Evolutionary conservation across 1,284 basidiomycete genomes (phyloP).

Genomic region (Austroboletus niveus): DNA sequence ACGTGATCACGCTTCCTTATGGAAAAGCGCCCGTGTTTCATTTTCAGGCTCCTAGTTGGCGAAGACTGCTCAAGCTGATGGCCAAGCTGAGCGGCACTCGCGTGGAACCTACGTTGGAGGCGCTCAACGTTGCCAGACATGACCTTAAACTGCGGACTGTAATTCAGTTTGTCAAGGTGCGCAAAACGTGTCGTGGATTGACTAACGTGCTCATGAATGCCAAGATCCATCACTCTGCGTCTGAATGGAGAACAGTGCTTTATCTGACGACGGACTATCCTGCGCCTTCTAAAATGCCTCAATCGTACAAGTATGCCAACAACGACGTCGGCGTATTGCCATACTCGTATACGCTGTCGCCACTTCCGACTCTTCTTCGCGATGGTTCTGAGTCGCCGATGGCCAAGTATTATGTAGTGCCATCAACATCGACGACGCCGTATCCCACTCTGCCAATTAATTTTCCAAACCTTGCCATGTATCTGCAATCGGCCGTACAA

Average conservation of each 20-base stretch:
- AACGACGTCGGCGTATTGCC: constrained; percentile 63
- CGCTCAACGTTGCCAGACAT: constrained; percentile 54
- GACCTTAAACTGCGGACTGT: constrained; percentile 66
- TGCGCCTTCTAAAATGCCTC: constrained; percentile 44
- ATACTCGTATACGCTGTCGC: constrained; percentile 64
- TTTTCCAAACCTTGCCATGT: constrained; percentile 71
- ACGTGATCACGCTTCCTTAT: constrained; percentile 67
- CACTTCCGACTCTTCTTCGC: constrained; percentile 57
- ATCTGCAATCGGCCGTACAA: constrained; percentile 67
- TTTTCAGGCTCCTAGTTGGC: constrained; percentile 70
- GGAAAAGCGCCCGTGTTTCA: constrained; percentile 66
- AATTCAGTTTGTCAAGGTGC: constrained; percentile 71
- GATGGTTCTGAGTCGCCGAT: constrained; percentile 59
- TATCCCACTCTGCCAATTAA: constrained; percentile 68
- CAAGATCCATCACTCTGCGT: constrained; percentile 56
- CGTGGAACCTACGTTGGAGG: constrained; percentile 67
- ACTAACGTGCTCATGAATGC: constrained; percentile 3
- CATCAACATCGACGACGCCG: constrained; percentile 54
- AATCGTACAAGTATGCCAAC: constrained; percentile 49
- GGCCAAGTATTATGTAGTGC: constrained; percentile 70
- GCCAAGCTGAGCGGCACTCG: constrained; percentile 65
- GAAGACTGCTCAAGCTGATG: constrained; percentile 67
- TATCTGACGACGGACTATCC: constrained; percentile 75
- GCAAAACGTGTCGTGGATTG: background rate
- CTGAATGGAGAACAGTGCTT: constrained; percentile 68